Percentiles rank a stretch among this genome's conserved stretches.
Conservation (phyloP, 129 eudicot species). For the Arctium minus region DNA sequence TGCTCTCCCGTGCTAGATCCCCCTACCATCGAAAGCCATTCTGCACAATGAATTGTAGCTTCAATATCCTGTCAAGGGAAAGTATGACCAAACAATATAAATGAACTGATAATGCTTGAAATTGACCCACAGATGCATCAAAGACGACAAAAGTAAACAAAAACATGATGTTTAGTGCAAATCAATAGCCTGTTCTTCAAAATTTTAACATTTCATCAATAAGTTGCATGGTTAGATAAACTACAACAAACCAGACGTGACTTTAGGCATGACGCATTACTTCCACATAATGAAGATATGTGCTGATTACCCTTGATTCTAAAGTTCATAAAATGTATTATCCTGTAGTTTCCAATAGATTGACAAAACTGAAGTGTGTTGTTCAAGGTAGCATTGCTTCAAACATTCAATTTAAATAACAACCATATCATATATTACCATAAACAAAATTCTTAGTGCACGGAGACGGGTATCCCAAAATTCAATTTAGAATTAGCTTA, state of each 20-base stretch:
- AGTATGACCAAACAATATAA: constrained; percentile 42
- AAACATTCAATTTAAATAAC: too few species aligned
- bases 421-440: too few species aligned
- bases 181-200: constrained; percentile 1
- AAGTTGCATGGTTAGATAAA: constrained; percentile 2
- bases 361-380: too few species aligned
- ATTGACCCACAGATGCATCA: constrained; percentile 8
- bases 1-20: constrained; percentile 91
- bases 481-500: too few species aligned
- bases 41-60: constrained; percentile 99
- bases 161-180: not conserved
- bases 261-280: not conserved
- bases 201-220: not conserved
- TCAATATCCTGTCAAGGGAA: constrained; percentile 90
- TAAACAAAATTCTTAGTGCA: too few species aligned
- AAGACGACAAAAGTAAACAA: constrained; percentile 6
- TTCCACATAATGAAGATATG: too few species aligned
- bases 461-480: too few species aligned
- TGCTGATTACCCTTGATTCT: too few species aligned
- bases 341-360: too few species aligned
- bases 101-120: constrained; percentile 23
- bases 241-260: not conserved
- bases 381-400: too few species aligned
- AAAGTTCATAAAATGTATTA: too few species aligned
- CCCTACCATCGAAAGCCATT: constrained; percentile 89